A percentile compares a stretch with the other conserved stretches of the same genome.
Conservation (phyloP, 768 basidiomycete species). For the Tylopilus felleus region DNA sequence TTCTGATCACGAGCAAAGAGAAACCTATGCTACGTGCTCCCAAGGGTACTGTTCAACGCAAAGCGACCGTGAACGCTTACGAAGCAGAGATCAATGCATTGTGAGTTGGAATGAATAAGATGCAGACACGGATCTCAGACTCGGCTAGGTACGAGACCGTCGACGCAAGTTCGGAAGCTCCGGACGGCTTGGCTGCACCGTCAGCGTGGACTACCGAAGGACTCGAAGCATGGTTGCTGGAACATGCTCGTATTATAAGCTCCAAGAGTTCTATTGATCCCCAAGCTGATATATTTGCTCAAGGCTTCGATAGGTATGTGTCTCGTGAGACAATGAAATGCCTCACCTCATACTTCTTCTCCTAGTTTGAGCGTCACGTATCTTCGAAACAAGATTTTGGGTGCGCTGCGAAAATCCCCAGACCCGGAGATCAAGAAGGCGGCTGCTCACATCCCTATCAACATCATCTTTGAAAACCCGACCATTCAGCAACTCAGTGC, state of each 20-base stretch:
- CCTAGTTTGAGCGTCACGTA: conserved; percentile 30
- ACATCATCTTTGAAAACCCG: conserved; percentile 39
- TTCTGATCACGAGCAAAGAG: conserved; percentile 38
- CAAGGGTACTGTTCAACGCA: conserved; percentile 46
- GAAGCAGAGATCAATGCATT: conserved; percentile 44
- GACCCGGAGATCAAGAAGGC: conserved; percentile 28
- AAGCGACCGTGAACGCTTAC: conserved; percentile 39
- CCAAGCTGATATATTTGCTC: conserved; percentile 27
- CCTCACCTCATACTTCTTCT: neutral
- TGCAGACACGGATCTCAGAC: neutral
- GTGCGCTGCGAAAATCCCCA: conserved; percentile 30
- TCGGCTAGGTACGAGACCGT: conserved; percentile 31
- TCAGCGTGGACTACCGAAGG: conserved; percentile 20
- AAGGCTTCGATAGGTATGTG: conserved; percentile 39
- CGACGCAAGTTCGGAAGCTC: conserved; percentile 22
- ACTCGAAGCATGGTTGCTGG: conserved; percentile 27
- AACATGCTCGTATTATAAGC: conserved; percentile 22
- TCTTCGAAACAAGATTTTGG: conserved; percentile 24
- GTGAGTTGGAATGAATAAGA: conserved; percentile 23
- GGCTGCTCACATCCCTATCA: conserved; percentile 23
- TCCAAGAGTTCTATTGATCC: conserved; percentile 6
- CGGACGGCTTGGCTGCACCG: conserved; percentile 23
- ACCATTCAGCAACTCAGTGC: conserved; percentile 36
- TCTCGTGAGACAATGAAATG: neutral
- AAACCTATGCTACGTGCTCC: conserved; percentile 44